Base-by-base conservation (phyloP, 2,329 filamentous ascomycete genomes). In the Tympanopsis confertula region DNA sequence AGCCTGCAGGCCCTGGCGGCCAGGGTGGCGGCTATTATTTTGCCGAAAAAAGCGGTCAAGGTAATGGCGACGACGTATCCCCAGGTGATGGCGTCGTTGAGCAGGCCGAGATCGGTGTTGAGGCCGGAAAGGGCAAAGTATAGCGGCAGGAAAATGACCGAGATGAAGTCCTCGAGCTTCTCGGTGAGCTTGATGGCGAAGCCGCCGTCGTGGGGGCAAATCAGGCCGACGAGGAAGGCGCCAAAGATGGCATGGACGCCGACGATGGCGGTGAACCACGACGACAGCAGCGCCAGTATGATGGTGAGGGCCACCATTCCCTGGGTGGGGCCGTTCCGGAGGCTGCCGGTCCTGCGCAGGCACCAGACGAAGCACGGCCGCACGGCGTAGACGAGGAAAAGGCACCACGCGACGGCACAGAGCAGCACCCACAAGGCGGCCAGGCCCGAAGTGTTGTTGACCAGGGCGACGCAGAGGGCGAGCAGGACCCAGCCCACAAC, bases 171-270 rank as follows among this genome's bases (percentile, higher is more conserved):
- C 56, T 96, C 89, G 41, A 96, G 80, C 65, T 95, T 95, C 53
- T 94, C 87, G 0, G 86, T 91, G 28, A 94, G 65, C 47, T 88
- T 88, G 57, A 94, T 91, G 17, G 86, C 83, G 52, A 94, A 94
- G 19, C 87, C 85, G 36, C 84, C 82, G 40, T 94, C 84, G 51
- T 91, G 87, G 0, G 88, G 89, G 47, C 87, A 87, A 40, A 96
- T 91, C 19, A 96, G 57, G 2, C 89, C 89, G 30, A 89, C 75
- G 41, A 95, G 68, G 55, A 96, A 96, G 3, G 82, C 87, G 30
- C 89, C 89, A 50, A 96, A 96, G 53, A 96, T 95, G 39, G 89
- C 76, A 55, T 96, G 89, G 1, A 95, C 79, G 35, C 89, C 89
- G 51, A 95, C 94, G 42, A 91, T 82, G 40, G 7, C 78, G 0